A percentile compares a stretch with the other conserved stretches of the same genome.
Conservation (phyloP, 164 flowering plant species). For the Saururus chinensis region DNA sequence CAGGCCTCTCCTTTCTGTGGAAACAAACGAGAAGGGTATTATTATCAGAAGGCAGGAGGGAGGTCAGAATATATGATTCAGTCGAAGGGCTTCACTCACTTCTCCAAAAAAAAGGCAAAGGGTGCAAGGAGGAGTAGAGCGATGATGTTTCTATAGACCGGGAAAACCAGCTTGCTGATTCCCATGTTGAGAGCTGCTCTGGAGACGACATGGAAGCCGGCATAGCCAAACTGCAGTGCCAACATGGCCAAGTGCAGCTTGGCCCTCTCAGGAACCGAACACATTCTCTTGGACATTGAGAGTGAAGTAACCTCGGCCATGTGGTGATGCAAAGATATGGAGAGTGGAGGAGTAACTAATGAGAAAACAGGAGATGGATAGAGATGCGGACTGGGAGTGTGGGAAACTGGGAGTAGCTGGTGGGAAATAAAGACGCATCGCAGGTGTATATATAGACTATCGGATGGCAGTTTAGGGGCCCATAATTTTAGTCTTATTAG, state of each 20-base stretch:
- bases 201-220: conserved; percentile 96
- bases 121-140: conserved; percentile 79
- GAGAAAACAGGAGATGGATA: too few species aligned
- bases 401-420: too few species aligned
- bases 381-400: too few species aligned
- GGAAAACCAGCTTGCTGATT: conserved; percentile 85
- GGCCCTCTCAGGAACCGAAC: conserved; percentile 59
- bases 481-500: too few species aligned
- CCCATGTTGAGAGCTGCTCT: conserved; percentile 98
- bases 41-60: not conserved
- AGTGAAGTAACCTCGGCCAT: not conserved
- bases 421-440: too few species aligned
- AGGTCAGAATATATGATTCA: not conserved
- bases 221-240: conserved; percentile 99
- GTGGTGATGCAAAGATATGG: too few species aligned
- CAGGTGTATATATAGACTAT: too few species aligned
- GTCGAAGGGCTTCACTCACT: conserved; percentile 27
- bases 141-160: conserved; percentile 87
- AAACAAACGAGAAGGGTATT: not conserved
- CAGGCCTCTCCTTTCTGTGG: conserved; percentile 88
- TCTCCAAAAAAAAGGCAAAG: conserved; percentile 91
- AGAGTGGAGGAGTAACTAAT: too few species aligned
- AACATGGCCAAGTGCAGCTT: conserved; percentile 95
- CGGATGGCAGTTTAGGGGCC: too few species aligned
- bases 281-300: conserved; percentile 24